Conservation (phyloP, 768 basidiomycete genomes). For the Pulveroboletus frians region DNA sequence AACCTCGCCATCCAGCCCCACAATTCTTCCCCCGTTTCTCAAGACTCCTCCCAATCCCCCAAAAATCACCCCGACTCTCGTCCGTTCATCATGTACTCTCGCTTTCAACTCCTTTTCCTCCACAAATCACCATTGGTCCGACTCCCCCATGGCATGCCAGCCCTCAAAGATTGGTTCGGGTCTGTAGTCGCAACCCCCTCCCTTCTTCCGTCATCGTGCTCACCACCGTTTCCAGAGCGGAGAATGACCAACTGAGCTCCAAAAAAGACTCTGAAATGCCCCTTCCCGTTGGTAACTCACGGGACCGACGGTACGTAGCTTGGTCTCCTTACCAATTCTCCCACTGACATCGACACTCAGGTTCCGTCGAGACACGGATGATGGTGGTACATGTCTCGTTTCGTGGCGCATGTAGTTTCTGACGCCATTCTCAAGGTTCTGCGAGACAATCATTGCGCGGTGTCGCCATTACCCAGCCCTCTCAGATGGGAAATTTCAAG, state of each 20-base stretch:
- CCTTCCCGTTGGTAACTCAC: slow-evolving; percentile 43
- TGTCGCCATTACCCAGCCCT: slow-evolving; percentile 61
- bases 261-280: slow-evolving; percentile 61
- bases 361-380: slow-evolving; percentile 73
- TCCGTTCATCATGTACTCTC: slow-evolving; percentile 63
- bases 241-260: slow-evolving; percentile 40
- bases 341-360: slow-evolving; percentile 34
- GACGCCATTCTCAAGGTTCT: slow-evolving; percentile 38
- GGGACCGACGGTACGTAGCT: slow-evolving; percentile 61
- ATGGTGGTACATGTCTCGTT: slow-evolving; percentile 47
- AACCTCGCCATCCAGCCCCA: slow-evolving; percentile 27
- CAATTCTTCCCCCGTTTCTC: slow-evolving; percentile 8
- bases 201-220: slow-evolving; percentile 3
- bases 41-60: slow-evolving; percentile 3
- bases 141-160: slow-evolving; percentile 70
- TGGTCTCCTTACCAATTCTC: background rate
- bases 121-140: slow-evolving; percentile 72
- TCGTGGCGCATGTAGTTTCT: slow-evolving; percentile 1
- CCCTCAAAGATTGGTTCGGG: slow-evolving; percentile 87
- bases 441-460: slow-evolving; percentile 67
- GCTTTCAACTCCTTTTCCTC: slow-evolving; percentile 61
- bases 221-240: slow-evolving; percentile 36
- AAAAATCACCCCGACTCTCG: slow-evolving; percentile 26
- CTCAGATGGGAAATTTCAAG: slow-evolving; percentile 92
- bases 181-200: slow-evolving; percentile 34